Percentiles rank a stretch among this genome's conserved stretches.
These are phyloP conservation scores for Solanum sejunctum DNA, from an alignment of 257 asterid species.

Conservation along the genomic window DNA sequence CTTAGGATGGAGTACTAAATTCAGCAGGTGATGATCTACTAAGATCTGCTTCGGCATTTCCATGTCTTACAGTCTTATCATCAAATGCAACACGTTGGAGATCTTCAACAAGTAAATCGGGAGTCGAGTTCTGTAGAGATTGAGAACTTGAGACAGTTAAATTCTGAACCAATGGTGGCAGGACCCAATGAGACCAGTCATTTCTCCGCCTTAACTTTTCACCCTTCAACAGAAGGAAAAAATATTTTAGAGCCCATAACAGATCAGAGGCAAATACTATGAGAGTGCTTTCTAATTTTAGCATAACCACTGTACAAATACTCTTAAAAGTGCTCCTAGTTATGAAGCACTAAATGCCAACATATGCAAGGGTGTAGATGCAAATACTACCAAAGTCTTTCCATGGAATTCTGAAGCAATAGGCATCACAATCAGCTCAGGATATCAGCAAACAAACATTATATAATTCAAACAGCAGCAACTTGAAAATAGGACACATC, in stretches of 20 bases:
- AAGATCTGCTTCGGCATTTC: conserved; percentile 7
- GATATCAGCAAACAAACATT: not conserved
- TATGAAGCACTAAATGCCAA: too few species aligned
- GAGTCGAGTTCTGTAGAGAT: conserved; percentile 9
- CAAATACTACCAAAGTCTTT: not conserved
- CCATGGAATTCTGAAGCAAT: not conserved
- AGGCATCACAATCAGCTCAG: not conserved
- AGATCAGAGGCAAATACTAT: not conserved
- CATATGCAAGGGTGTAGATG: not conserved
- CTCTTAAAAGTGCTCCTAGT: not conserved
- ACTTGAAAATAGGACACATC: not conserved
- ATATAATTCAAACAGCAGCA: not conserved
- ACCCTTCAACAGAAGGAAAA: conserved; percentile 25
- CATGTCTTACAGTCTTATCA: conserved; percentile 13
- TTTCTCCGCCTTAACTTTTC: conserved; percentile 48
- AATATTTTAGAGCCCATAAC: not conserved
- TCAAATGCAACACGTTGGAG: conserved; percentile 26
- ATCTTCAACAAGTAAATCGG: conserved; percentile 23
- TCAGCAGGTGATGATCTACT: conserved; percentile 21
- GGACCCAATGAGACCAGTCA: conserved; percentile 58
- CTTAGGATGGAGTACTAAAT: conserved; percentile 10
- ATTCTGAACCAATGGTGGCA: conserved; percentile 20
- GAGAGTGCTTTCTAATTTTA: not conserved
- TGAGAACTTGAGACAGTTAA: conserved; percentile 22
- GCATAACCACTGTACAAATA: not conserved